Percentiles rank a stretch among this genome's conserved stretches.
Conservation (phyloP, 2,329 filamentous ascomycete species). For the Claviceps spartinae region DNA sequence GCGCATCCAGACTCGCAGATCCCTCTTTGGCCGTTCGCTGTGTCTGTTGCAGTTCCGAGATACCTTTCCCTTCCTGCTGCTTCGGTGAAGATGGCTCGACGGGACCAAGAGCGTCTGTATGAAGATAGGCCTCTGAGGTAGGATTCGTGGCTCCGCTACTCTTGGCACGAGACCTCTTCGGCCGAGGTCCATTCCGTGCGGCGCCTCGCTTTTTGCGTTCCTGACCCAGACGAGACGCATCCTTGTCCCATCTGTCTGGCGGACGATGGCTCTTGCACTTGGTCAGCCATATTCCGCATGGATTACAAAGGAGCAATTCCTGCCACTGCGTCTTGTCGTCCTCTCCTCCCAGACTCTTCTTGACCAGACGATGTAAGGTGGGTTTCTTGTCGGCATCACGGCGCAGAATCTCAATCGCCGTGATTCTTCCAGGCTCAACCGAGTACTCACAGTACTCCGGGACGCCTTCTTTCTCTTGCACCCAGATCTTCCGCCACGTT, state of each 20-base stretch:
- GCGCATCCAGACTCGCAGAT: constrained; percentile 6
- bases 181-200: constrained; percentile 25
- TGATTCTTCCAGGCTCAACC: constrained; percentile 57
- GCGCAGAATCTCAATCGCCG: constrained; percentile 57
- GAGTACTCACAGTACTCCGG: constrained; percentile 59
- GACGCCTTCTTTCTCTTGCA: constrained; percentile 57
- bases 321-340: constrained; percentile 56
- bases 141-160: constrained; percentile 30
- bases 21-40: neutral
- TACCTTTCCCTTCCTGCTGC: constrained; percentile 7
- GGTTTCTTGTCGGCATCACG: constrained; percentile 49
- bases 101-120: constrained; percentile 39
- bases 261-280: constrained; percentile 82
- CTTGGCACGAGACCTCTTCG: constrained; percentile 37
- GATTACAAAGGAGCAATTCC: constrained; percentile 76
- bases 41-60: constrained; percentile 8
- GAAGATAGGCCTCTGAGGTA: constrained; percentile 40
- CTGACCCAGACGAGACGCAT: constrained; percentile 36
- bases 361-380: constrained; percentile 59
- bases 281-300: constrained; percentile 87
- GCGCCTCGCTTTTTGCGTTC: constrained; percentile 36
- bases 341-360: constrained; percentile 51
- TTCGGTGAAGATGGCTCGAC: constrained; percentile 26
- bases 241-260: constrained; percentile 66
- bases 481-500: constrained; percentile 89